Conservation (phyloP, 2,329 filamentous ascomycete species). For the Dothideomycetes sp. region DNA sequence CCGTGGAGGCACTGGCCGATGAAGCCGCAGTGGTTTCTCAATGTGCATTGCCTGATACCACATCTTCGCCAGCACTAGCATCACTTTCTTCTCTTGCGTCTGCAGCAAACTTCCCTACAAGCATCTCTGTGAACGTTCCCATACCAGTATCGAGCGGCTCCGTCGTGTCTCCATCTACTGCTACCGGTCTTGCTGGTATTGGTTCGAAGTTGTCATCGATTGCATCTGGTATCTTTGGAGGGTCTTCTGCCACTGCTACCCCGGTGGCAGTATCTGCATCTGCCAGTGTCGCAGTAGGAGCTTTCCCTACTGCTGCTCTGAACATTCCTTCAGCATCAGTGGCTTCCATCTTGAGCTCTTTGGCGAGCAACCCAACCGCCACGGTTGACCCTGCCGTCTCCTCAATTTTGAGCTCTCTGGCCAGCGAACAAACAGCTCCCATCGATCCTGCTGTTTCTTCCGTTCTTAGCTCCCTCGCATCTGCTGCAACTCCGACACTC, state of each 20-base stretch:
- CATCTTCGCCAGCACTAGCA: background rate
- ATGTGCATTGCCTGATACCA: slow-evolving; percentile 1
- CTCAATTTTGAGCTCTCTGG: slow-evolving; percentile 1
- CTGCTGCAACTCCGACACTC: background rate
- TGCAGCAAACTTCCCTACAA: no score
- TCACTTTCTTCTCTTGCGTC: slow-evolving; percentile 1
- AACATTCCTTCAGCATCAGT: background rate
- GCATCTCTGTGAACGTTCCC: no score
- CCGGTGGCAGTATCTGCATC: background rate
- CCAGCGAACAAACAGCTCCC: no score
- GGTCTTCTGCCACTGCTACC: background rate
- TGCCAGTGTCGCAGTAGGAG: background rate
- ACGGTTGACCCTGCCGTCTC: background rate
- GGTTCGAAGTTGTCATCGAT: no score
- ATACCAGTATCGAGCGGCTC: no score
- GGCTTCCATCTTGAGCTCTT: background rate
- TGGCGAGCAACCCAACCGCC: background rate
- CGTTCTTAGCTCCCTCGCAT: slow-evolving; percentile 1
- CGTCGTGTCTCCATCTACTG: background rate
- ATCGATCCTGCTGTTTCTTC: slow-evolving; percentile 1
- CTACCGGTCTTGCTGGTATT: background rate
- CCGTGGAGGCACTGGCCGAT: background rate
- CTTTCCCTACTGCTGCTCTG: background rate
- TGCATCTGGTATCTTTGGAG: background rate
- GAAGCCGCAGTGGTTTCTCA: slow-evolving; percentile 4